Evolutionary conservation across 2,329 filamentous ascomycete species (phyloP).

Genomic region (Fusarium multiceps): DNA sequence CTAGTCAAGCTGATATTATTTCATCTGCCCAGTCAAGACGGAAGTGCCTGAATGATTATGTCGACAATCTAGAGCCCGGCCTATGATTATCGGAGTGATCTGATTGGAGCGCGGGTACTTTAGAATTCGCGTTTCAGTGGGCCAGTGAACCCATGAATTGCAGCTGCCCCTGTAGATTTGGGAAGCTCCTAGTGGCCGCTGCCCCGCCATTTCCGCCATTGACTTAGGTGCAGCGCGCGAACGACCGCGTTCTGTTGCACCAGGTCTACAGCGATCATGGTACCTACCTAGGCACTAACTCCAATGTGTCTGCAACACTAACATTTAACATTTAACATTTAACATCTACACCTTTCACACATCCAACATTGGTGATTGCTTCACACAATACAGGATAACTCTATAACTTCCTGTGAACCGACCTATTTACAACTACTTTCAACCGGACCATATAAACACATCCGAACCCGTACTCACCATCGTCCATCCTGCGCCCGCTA

Average conservation of each 20-base stretch:
- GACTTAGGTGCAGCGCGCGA: not conserved
- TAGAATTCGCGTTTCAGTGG: slow-evolving; percentile 28
- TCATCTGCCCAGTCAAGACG: no score
- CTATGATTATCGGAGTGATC: slow-evolving; percentile 14
- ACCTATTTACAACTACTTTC: not conserved
- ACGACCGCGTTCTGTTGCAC: slow-evolving; percentile 27
- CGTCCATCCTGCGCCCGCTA: not conserved
- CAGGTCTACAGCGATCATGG: not conserved
- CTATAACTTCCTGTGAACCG: not conserved
- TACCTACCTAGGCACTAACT: not conserved
- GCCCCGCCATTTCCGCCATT: slow-evolving; percentile 25
- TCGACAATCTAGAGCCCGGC: not conserved
- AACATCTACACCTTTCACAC: not conserved
- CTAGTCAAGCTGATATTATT: not conserved
- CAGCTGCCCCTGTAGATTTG: slow-evolving; percentile 9
- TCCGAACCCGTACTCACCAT: not conserved
- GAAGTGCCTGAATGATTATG: not conserved
- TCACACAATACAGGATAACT: not conserved
- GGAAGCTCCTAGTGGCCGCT: slow-evolving; percentile 19
- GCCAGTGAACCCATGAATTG: not conserved
- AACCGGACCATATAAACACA: not conserved
- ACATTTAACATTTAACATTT: not conserved
- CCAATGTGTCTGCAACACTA: not conserved
- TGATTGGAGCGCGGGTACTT: slow-evolving; percentile 34
- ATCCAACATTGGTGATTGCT: not conserved